A percentile compares a stretch with the other conserved stretches of the same genome.
Evolutionary conservation across 192 early-diverging fungal genomes (phyloP).

Genomic region (Rhizophagus clarus): DNA sequence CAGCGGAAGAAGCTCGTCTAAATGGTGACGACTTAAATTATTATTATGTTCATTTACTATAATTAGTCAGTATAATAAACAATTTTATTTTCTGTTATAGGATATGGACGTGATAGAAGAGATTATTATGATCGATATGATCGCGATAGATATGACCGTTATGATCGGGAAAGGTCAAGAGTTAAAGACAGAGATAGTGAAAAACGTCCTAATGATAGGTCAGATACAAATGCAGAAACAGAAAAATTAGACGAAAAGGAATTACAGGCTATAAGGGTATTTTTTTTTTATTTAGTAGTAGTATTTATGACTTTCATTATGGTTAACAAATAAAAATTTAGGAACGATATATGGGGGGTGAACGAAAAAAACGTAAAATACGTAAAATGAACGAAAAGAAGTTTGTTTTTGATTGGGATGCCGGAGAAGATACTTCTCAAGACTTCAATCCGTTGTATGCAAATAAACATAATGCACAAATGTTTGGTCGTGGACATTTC

Average conservation of each 20-base stretch:
- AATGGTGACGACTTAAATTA: conserved; percentile 28
- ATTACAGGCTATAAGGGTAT: conserved; percentile 20
- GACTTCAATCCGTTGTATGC: conserved; percentile 92
- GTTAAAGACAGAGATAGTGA: conserved; percentile 16
- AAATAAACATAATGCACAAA: conserved; percentile 63
- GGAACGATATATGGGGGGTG: conserved; percentile 85
- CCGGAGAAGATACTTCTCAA: conserved; percentile 91
- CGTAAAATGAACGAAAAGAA: conserved; percentile 90
- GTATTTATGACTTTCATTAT: background rate
- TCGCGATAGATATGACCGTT: conserved; percentile 36
- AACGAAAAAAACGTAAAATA: conserved; percentile 71
- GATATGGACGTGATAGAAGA: conserved; percentile 25
- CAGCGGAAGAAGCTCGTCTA: conserved; percentile 47
- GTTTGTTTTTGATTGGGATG: conserved; percentile 98
- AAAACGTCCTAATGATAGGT: background rate
- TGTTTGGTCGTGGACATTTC: conserved; percentile 89
- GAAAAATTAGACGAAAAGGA: conserved; percentile 28
- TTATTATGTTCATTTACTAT: background rate
- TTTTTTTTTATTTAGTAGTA: background rate
- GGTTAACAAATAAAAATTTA: conserved; percentile 12
- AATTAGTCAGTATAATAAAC: background rate
- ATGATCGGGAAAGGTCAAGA: conserved; percentile 29
- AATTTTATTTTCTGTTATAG: background rate
- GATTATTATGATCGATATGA: conserved; percentile 37
- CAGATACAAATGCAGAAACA: background rate